Conservation (phyloP, 305 asterid species). For the Salvia sclarea region DNA sequence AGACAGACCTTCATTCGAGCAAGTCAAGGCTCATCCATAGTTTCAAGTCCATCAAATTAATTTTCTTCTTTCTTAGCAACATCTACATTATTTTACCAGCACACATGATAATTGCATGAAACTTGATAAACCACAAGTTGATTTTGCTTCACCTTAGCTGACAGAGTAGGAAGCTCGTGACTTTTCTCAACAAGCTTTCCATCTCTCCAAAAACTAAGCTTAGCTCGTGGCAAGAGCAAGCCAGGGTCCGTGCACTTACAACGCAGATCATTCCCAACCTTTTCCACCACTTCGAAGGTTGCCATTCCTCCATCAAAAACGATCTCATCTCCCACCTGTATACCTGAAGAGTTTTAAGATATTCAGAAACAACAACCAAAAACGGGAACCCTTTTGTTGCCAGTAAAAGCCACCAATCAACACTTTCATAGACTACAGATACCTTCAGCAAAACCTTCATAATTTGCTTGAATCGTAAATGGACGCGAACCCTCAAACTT, state of each 20-base stretch:
- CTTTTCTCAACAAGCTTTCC: conserved; percentile 60
- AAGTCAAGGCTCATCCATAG: not conserved
- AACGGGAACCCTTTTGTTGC: not conserved
- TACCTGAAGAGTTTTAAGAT: conserved; percentile 40
- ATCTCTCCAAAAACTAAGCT: conserved; percentile 84
- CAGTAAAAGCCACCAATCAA: not conserved
- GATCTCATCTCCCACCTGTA: conserved; percentile 71
- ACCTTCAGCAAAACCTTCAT: conserved; percentile 83
- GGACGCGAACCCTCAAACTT: conserved; percentile 75
- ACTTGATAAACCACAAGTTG: not conserved
- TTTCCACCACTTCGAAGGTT: conserved; percentile 68
- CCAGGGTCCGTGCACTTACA: conserved; percentile 86
- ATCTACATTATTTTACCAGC: too few relatives aligned
- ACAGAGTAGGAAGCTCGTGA: conserved; percentile 67
- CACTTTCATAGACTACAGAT: conserved; percentile 16
- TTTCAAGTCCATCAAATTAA: conserved; percentile 1
- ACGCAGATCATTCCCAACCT: conserved; percentile 65
- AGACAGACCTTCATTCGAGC: not conserved
- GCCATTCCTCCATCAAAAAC: conserved; percentile 94
- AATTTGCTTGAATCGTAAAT: conserved; percentile 65
- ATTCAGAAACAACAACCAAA: not conserved
- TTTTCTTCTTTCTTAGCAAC: not conserved
- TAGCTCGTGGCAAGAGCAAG: conserved; percentile 74
- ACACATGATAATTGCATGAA: not conserved
- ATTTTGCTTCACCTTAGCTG: conserved; percentile 51